Conservation (phyloP, 805 yeast species). For the Ogataea paradorogensis region DNA sequence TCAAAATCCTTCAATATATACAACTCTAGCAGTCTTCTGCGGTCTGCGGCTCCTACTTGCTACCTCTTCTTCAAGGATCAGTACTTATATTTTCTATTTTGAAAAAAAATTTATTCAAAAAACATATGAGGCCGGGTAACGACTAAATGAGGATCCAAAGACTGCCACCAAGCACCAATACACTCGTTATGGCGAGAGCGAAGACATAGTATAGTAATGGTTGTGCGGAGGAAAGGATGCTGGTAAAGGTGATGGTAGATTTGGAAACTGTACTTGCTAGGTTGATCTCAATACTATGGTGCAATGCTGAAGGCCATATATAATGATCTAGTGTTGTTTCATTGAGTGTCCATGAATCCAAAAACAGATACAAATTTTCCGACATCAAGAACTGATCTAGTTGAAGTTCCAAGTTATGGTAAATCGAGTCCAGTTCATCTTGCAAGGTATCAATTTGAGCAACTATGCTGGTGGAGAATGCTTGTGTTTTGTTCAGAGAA, state of each 20-base stretch:
- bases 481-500: not conserved
- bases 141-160: not conserved
- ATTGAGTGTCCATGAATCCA: not conserved
- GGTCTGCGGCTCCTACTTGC: not conserved
- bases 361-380: not conserved
- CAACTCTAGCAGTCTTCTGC: constrained; percentile 3
- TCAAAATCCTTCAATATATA: constrained; percentile 8
- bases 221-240: not conserved
- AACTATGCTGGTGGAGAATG: not conserved
- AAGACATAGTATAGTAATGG: constrained; percentile 4
- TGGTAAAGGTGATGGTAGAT: not conserved
- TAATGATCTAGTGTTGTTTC: constrained; percentile 1
- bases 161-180: constrained; percentile 2
- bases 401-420: not conserved
- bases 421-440: not conserved
- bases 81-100: constrained; percentile 1
- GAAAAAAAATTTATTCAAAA: constrained; percentile 7
- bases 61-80: constrained; percentile 4
- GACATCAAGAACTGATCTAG: not conserved
- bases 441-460: not conserved
- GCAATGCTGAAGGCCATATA: constrained; percentile 1
- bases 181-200: not conserved
- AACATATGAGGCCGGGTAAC: constrained; percentile 9
- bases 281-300: not conserved
- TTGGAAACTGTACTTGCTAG: constrained; percentile 1